These are phyloP conservation scores for Herpotrichia juniperi DNA, from an alignment of 2,329 filamentous ascomycete species.

Conservation along the genomic window DNA sequence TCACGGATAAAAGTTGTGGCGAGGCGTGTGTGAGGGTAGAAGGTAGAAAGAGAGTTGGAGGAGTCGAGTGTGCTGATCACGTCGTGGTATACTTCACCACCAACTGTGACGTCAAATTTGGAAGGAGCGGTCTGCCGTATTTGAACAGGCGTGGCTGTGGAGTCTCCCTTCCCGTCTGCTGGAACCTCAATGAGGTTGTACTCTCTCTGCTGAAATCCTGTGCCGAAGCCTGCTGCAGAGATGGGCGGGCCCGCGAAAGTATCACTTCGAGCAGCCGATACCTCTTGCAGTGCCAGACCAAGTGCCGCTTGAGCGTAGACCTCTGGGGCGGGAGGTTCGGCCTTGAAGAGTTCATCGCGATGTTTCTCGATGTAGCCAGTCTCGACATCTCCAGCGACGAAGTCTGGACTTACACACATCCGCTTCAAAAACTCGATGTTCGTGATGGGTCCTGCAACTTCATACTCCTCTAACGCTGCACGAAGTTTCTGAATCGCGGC, in stretches of 20 bases:
- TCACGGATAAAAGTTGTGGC: conserved; percentile 77
- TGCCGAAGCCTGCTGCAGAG: conserved; percentile 61
- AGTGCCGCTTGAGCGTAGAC: conserved; percentile 87
- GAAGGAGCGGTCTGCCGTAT: conserved; percentile 59
- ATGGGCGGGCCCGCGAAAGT: conserved; percentile 50
- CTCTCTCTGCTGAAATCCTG: conserved; percentile 66
- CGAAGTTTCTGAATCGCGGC: conserved; percentile 84
- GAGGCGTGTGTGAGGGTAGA: conserved; percentile 81
- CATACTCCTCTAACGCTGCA: conserved; percentile 82
- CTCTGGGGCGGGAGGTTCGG: conserved; percentile 68
- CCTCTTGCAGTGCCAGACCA: conserved; percentile 65
- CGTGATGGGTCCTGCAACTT: conserved; percentile 89
- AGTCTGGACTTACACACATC: conserved; percentile 79
- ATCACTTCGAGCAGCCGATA: conserved; percentile 25
- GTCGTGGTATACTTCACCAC: conserved; percentile 44
- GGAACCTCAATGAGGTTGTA: conserved; percentile 60
- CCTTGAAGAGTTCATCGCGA: conserved; percentile 76
- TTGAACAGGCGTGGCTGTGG: conserved; percentile 51
- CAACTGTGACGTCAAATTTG: conserved; percentile 58
- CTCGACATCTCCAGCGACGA: conserved; percentile 86
- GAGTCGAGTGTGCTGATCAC: conserved; percentile 57
- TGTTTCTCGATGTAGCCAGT: conserved; percentile 97
- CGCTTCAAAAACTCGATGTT: conserved; percentile 97
- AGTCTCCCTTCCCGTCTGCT: conserved; percentile 49
- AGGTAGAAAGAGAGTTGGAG: conserved; percentile 66